Evolutionary conservation across 2,329 filamentous ascomycete genomes (phyloP).

Genomic region (Xylariaceae sp.): DNA sequence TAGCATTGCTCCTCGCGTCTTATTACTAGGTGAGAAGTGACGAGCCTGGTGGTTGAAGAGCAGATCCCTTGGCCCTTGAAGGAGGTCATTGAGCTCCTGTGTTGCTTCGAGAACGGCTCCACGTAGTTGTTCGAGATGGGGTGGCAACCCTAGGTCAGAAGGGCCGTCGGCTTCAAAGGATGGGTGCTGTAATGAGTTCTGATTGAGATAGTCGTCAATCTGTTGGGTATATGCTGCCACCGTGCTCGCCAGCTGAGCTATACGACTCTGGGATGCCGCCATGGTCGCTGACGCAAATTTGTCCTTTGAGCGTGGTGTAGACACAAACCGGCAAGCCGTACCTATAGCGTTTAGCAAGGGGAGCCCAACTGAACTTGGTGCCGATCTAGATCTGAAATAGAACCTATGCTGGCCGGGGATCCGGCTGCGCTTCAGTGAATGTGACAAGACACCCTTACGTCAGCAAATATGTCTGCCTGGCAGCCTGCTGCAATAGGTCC

Average conservation of each 20-base stretch:
- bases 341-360: no score
- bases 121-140: conserved; percentile 20
- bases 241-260: conserved; percentile 18
- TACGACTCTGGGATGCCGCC: conserved; percentile 10
- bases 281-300: no score
- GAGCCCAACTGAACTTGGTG: no score
- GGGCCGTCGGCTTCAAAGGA: conserved; percentile 21
- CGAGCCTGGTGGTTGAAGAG: conserved; percentile 9
- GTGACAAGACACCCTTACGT: no score
- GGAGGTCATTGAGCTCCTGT: conserved; percentile 25
- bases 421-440: no score
- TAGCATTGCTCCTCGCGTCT: no score
- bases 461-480: no score
- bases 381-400: no score
- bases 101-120: conserved; percentile 19
- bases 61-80: conserved; percentile 17
- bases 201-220: conserved; percentile 21
- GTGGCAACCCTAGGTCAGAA: conserved; percentile 11
- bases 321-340: no score
- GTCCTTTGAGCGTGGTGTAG: no score
- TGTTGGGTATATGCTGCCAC: conserved; percentile 16
- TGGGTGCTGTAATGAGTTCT: conserved; percentile 11
- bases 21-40: neutral
- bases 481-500: no score
- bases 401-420: no score